Conservation (phyloP, 345 rosid genomes). For the Citrus trifoliata region DNA sequence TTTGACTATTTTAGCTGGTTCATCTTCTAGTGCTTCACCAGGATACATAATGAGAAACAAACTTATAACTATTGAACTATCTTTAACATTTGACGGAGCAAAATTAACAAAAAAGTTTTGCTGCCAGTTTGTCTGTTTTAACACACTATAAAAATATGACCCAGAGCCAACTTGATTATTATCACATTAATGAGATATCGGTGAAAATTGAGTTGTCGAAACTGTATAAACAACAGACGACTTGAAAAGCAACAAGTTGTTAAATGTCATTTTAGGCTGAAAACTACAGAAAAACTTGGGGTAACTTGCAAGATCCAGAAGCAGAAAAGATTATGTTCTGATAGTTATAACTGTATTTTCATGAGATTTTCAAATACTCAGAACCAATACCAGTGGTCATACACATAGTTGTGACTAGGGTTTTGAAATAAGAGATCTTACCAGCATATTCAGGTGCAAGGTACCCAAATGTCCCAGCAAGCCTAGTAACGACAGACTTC, state of each 20-base stretch:
- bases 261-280: neutral
- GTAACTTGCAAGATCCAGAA: neutral
- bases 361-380: neutral
- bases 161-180: neutral
- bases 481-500: constrained; percentile 43
- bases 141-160: neutral
- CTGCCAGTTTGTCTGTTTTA: neutral
- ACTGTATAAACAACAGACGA: neutral
- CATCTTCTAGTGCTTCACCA: neutral
- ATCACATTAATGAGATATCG: neutral
- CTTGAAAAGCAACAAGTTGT: neutral
- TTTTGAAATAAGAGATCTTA: constrained; percentile 11
- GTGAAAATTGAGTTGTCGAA: neutral
- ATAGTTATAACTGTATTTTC: neutral
- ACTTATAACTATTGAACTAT: neutral
- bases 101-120: neutral
- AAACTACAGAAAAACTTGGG: neutral
- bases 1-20: neutral
- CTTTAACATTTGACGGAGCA: neutral
- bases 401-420: neutral
- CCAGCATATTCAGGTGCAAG: constrained; percentile 70
- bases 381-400: neutral
- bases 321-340: neutral
- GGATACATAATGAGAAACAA: neutral
- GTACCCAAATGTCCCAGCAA: constrained; percentile 62